phyloP scores from a whole-genome alignment of 2,329 filamentous ascomycete species.

The Aspergillus latus region DNA sequence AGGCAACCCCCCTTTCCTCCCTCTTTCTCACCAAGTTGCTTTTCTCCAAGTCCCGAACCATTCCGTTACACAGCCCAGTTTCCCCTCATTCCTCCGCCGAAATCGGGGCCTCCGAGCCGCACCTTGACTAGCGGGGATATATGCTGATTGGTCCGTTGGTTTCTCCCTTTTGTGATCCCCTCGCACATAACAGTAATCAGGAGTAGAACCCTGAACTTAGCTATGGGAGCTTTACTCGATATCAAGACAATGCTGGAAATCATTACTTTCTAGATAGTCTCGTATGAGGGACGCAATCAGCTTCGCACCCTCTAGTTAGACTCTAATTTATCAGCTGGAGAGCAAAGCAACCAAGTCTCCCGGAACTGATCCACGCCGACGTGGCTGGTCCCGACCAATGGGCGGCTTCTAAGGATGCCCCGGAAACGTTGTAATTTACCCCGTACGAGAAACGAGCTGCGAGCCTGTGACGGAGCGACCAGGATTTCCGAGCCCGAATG shows the following conservation, averaged over 20 bases:
- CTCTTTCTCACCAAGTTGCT: background rate
- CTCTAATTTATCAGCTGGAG: too few relatives aligned
- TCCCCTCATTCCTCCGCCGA: slow-evolving; percentile 25
- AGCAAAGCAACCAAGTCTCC: background rate
- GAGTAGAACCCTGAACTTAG: too few relatives aligned
- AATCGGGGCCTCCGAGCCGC: slow-evolving; percentile 28
- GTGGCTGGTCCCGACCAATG: slow-evolving; percentile 21
- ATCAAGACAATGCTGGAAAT: too few relatives aligned
- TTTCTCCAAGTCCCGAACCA: slow-evolving; percentile 2
- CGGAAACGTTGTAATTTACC: slow-evolving; percentile 13
- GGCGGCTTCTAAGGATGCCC: slow-evolving; percentile 13
- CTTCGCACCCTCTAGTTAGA: too few relatives aligned
- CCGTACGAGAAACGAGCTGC: slow-evolving; percentile 2
- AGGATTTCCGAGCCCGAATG: background rate
- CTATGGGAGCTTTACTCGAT: too few relatives aligned
- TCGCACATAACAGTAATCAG: too few relatives aligned
- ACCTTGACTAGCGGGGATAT: slow-evolving; percentile 4
- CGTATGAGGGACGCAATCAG: background rate
- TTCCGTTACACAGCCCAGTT: background rate
- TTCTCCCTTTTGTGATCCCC: background rate
- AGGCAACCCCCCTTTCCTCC: slow-evolving; percentile 16
- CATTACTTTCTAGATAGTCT: too few relatives aligned
- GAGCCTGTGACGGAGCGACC: background rate
- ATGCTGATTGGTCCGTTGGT: slow-evolving; percentile 18
- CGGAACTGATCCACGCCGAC: background rate